Base-by-base conservation (phyloP, 805 yeast species). In the Zygosaccharomyces bailii region DNA sequence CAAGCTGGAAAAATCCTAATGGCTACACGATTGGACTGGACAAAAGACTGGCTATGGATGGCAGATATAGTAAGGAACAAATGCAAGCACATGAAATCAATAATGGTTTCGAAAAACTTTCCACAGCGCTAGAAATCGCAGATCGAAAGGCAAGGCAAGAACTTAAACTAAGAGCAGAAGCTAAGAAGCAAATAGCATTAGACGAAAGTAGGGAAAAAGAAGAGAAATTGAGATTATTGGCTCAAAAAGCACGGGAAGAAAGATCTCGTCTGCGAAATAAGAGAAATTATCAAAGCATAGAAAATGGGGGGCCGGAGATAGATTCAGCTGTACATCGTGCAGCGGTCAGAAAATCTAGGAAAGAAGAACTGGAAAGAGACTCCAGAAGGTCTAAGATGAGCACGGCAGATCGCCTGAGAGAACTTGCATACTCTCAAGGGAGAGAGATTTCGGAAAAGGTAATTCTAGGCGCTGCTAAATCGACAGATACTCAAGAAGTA, bases 1-100 rank as follows among this genome's bases (percentile, higher is more conserved):
- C 98, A 1, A 88, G 87, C 62, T 93, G 98, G 97, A 90, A 89
- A 63, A 93, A 93, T 63, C 86, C 90, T 13, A 84, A 86, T 54
- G 97, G 98, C 1, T 87, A 80, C 59, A 80, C 96, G 0, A 82
- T 90, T 35, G 80, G 84, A 0, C 64, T 90, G 32, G 96, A 89
- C 43, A 86, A 84, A 56, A 71, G 97, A 47, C 69, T 86, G 44
- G 73, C 79, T 2, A 74, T 75, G 10, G 74, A 70, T 43, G 72
- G 72, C 0, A 66, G 72, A 2, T 65, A 62, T 23, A 63, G 57
- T 8, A 65, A 67, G 5, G 63, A 68, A 0, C 48, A 57, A 20
- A 56, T 60, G 27, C 66, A 63, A 10, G 64, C 61, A 0, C 65
- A 53, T 13, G 65, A 70, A 16, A 73, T 82, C 41, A 73, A 78